These are phyloP conservation scores for Letharia columbiana DNA, from an alignment of 495 filamentous ascomycete species.

Conservation along the genomic window DNA sequence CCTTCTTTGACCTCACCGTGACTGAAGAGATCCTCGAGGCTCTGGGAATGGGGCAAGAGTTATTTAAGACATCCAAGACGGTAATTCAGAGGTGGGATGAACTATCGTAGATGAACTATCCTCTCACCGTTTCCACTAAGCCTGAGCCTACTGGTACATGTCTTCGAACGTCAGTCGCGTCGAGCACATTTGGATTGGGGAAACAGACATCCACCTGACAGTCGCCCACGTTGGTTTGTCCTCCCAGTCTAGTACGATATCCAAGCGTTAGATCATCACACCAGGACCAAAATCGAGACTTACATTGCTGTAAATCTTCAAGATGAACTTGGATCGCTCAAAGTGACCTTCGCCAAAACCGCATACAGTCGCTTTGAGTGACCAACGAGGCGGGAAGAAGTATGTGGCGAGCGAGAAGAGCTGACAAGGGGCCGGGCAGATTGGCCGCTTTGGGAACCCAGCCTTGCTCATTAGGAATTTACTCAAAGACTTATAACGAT, in stretches of 20 bases:
- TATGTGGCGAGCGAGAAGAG: not conserved
- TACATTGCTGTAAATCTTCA: not conserved
- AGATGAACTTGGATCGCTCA: conserved; percentile 6
- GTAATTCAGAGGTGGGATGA: not conserved
- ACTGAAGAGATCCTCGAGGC: not conserved
- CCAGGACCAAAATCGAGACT: not conserved
- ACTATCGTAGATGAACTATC: no score
- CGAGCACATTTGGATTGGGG: not conserved
- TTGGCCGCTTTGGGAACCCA: conserved; percentile 1
- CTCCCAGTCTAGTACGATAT: not conserved
- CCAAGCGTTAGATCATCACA: not conserved
- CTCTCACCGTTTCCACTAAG: conserved; percentile 5
- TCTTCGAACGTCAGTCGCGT: not conserved
- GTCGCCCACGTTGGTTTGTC: conserved; percentile 7
- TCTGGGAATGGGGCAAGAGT: not conserved
- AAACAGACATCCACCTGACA: conserved; percentile 7
- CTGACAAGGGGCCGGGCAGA: conserved; percentile 10
- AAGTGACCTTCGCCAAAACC: conserved; percentile 2
- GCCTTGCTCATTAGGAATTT: conserved; percentile 4
- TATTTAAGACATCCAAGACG: not conserved
- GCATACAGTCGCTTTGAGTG: conserved; percentile 10
- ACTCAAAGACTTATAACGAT: conserved; percentile 4
- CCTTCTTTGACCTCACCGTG: not conserved
- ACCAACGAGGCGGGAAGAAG: conserved; percentile 13
- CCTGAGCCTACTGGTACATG: conserved; percentile 8